Percentiles rank a stretch among this genome's conserved stretches.
phyloP scores from a whole-genome alignment of 1,139 yeast species.

The Citeromyces hawaiiensis region DNA sequence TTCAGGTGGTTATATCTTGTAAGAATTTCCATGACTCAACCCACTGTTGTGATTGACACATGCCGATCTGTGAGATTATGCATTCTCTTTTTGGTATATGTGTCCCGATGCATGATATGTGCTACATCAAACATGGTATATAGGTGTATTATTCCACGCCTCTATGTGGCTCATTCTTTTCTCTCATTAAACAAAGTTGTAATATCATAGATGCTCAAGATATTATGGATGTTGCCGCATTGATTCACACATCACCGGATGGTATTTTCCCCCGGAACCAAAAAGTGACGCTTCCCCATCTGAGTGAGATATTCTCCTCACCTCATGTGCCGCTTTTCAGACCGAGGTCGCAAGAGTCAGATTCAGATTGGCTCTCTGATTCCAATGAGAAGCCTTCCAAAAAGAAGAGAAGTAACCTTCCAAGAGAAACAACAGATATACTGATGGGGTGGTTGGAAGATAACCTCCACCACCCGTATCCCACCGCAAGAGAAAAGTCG shows the following conservation, averaged over 20 bases:
- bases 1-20: too few species aligned
- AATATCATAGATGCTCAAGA: too few species aligned
- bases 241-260: neutral
- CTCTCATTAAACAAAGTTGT: too few species aligned
- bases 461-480: constrained; percentile 87
- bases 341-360: neutral
- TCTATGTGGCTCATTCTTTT: too few species aligned
- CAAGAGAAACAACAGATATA: constrained; percentile 77
- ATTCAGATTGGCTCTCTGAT: neutral
- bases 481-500: constrained; percentile 79
- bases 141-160: too few species aligned
- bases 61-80: too few species aligned
- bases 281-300: neutral
- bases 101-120: too few species aligned
- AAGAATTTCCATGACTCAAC: too few species aligned
- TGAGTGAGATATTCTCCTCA: neutral
- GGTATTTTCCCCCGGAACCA: neutral
- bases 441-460: constrained; percentile 74
- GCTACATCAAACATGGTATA: too few species aligned
- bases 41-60: too few species aligned
- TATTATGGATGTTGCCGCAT: neutral
- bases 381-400: constrained; percentile 5
- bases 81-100: too few species aligned
- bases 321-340: neutral
- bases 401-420: constrained; percentile 40